Evolutionary conservation across 1,139 yeast genomes (phyloP).

Genomic region (Geotrichum carabidarum): DNA sequence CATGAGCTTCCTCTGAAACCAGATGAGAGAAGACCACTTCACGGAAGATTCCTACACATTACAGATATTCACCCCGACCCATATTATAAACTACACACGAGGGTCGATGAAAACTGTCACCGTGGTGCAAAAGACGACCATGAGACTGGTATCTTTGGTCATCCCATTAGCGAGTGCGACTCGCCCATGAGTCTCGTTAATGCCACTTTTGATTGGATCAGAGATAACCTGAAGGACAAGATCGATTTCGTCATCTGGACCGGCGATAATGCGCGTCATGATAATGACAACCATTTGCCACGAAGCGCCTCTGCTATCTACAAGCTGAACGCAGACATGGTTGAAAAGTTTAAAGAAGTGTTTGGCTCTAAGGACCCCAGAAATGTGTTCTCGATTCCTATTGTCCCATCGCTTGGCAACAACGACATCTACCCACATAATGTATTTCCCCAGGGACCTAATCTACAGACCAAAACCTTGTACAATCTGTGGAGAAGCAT

Average conservation of each 20-base stretch:
- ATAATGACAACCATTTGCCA: conserved; percentile 67
- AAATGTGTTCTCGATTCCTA: conserved; percentile 38
- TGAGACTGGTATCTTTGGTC: conserved; percentile 23
- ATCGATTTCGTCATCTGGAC: conserved; percentile 88
- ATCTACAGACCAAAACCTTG: conserved; percentile 72
- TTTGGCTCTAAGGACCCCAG: conserved; percentile 42
- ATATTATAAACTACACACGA: conserved; percentile 52
- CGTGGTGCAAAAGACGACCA: conserved; percentile 36
- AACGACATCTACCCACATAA: conserved; percentile 89
- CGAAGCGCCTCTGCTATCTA: conserved; percentile 67
- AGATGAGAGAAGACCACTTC: conserved; percentile 30
- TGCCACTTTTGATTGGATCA: conserved; percentile 63
- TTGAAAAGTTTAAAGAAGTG: conserved; percentile 52
- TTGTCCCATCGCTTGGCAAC: conserved; percentile 73
- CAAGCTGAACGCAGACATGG: conserved; percentile 58
- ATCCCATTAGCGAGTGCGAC: conserved; percentile 39
- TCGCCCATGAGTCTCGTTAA: conserved; percentile 62
- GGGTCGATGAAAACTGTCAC: conserved; percentile 55
- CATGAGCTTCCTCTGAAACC: too few species aligned
- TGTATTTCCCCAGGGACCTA: conserved; percentile 77
- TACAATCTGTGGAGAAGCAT: conserved; percentile 66
- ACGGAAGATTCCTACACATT: conserved; percentile 76
- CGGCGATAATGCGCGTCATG: conserved; percentile 84
- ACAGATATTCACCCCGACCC: conserved; percentile 87
- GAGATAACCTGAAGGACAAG: conserved; percentile 58